Percentiles rank a stretch among this genome's conserved stretches.
phyloP scores from a whole-genome alignment of 2,329 filamentous ascomycete species.

The Clonostachys rhizophaga region DNA sequence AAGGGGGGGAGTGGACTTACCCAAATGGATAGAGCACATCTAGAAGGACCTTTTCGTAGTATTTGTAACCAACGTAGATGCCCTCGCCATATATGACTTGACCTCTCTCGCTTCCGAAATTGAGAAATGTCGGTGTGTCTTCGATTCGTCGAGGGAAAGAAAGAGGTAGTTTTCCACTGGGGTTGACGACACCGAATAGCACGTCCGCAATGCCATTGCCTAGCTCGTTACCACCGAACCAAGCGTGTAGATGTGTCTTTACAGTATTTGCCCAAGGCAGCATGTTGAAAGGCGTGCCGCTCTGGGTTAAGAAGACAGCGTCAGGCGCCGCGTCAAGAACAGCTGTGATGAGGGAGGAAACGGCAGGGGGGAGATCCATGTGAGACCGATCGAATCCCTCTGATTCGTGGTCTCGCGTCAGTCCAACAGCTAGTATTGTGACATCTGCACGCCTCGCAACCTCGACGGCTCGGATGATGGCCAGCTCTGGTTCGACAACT shows the following conservation, averaged over 20 bases:
- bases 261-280: conserved; percentile 30
- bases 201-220: conserved; percentile 12
- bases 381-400: conserved; percentile 65
- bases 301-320: conserved; percentile 31
- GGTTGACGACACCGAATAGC: conserved; percentile 7
- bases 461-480: conserved; percentile 5
- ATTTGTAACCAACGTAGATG: conserved; percentile 76
- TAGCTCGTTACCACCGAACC: conserved; percentile 9
- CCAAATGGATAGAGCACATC: conserved; percentile 71
- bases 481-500: conserved; percentile 3
- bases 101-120: conserved; percentile 66
- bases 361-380: conserved; percentile 54
- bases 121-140: conserved; percentile 73
- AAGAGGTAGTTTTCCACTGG: conserved; percentile 66
- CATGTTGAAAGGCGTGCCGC: conserved; percentile 49
- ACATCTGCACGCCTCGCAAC: conserved; percentile 50
- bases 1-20: too few species aligned
- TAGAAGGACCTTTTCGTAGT: conserved; percentile 67
- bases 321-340: conserved; percentile 20
- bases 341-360: conserved; percentile 50
- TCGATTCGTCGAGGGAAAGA: conserved; percentile 64
- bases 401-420: conserved; percentile 34
- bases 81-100: conserved; percentile 75
- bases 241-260: conserved; percentile 20
- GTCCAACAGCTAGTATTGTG: conserved; percentile 45